Percentiles rank a stretch among this genome's conserved stretches.
These are phyloP conservation scores for Melastoma malabathricum DNA, from an alignment of 345 rosid genomes.

Conservation along the genomic window DNA sequence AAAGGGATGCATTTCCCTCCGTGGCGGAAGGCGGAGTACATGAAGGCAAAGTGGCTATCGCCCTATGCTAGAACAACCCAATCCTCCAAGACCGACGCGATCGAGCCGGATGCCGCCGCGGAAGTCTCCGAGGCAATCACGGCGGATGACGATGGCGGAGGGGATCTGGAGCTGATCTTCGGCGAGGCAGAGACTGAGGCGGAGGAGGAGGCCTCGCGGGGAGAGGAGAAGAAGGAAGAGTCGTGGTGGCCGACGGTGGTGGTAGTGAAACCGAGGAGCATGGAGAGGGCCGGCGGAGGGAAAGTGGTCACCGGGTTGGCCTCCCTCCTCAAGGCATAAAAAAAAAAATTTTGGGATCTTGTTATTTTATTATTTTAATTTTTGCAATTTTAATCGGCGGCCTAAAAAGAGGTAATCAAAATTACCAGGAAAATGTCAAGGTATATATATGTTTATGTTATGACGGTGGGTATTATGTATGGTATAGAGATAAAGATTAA, in stretches of 20 bases:
- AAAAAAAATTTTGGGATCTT: conserved; percentile 30
- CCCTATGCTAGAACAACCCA: conserved; percentile 26
- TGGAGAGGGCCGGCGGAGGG: conserved; percentile 45
- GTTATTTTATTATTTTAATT: conserved; percentile 2
- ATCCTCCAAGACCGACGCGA: conserved; percentile 6
- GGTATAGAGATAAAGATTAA: too few species aligned
- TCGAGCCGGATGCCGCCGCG: not conserved
- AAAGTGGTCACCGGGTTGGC: conserved; percentile 83
- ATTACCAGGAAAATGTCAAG: not conserved
- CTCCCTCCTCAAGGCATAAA: conserved; percentile 56
- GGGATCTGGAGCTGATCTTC: conserved; percentile 43
- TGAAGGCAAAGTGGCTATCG: conserved; percentile 83
- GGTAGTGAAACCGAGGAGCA: conserved; percentile 26
- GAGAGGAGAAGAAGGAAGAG: conserved; percentile 6
- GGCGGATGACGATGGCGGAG: conserved; percentile 21
- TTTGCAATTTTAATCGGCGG: conserved; percentile 10
- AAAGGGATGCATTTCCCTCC: conserved; percentile 91
- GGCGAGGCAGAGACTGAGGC: conserved; percentile 8
- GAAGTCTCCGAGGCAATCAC: not conserved
- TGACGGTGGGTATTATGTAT: too few species aligned
- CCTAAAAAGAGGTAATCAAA: conserved; percentile 7
- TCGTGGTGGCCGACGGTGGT: conserved; percentile 49
- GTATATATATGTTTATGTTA: too few species aligned
- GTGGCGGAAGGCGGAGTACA: conserved; percentile 86
- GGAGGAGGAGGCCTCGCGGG: conserved; percentile 1